Percentiles rank a stretch among this genome's conserved stretches.
Evolutionary conservation across 2,329 filamentous ascomycete species (phyloP).

Genomic region (Clarireedia hainanense): DNA sequence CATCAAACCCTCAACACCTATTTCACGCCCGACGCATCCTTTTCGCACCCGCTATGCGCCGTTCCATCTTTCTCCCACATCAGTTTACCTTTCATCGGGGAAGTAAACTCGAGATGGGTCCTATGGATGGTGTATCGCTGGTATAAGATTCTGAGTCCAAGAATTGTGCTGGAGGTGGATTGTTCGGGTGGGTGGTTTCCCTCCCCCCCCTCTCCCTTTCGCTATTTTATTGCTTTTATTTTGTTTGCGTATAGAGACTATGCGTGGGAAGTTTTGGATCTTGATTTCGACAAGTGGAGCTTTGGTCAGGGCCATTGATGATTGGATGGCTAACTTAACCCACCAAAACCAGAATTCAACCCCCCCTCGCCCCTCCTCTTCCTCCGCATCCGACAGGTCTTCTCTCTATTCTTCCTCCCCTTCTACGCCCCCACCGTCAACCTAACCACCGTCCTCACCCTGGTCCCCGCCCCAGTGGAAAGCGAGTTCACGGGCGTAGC

Average conservation of each 20-base stretch:
- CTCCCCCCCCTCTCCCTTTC: too few species aligned
- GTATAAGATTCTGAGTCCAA: slow-evolving; percentile 77
- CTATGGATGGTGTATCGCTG: slow-evolving; percentile 67
- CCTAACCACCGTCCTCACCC: slow-evolving; percentile 59
- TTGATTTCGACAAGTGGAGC: too few species aligned
- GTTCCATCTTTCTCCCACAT: slow-evolving; percentile 47
- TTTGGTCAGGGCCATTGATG: too few species aligned
- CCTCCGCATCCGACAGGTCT: slow-evolving; percentile 64
- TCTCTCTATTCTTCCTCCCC: slow-evolving; percentile 70
- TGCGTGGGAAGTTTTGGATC: neutral
- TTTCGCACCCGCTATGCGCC: slow-evolving; percentile 71
- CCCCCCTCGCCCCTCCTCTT: slow-evolving; percentile 59
- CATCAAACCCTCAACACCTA: slow-evolving; percentile 58
- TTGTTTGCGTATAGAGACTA: too few species aligned
- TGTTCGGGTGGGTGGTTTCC: slow-evolving; percentile 36
- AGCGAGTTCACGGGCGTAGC: too few species aligned
- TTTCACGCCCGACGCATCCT: slow-evolving; percentile 64
- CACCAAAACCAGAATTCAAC: slow-evolving; percentile 50
- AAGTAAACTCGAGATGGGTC: slow-evolving; percentile 55
- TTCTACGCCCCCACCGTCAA: slow-evolving; percentile 62
- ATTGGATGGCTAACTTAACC: too few species aligned
- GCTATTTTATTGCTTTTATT: neutral
- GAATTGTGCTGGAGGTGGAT: slow-evolving; percentile 60
- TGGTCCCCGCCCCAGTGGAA: slow-evolving; percentile 37
- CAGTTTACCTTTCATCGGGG: slow-evolving; percentile 34